Conservation (phyloP, 306 rosid species). For the Sphenostylis stenocarpa region DNA sequence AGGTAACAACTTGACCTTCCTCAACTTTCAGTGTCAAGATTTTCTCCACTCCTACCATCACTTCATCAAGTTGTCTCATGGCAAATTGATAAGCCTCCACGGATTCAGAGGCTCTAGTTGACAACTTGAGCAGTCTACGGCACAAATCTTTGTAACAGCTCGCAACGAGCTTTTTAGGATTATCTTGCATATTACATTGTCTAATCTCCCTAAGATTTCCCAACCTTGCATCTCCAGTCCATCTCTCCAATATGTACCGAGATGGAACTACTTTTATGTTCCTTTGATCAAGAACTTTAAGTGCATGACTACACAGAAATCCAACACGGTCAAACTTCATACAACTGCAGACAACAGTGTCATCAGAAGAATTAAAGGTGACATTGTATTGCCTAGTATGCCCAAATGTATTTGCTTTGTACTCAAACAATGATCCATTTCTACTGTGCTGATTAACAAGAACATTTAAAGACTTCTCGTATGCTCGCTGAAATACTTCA, state of each 20-base stretch:
- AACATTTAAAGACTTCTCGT: slow-evolving; percentile 58
- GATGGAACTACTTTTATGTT: slow-evolving; percentile 64
- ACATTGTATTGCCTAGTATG: slow-evolving; percentile 47
- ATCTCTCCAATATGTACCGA: slow-evolving; percentile 57
- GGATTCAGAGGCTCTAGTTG: slow-evolving; percentile 65
- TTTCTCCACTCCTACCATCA: slow-evolving; percentile 66
- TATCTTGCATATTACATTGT: slow-evolving; percentile 36
- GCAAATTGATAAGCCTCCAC: slow-evolving; percentile 58
- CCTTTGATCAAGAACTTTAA: slow-evolving; percentile 63
- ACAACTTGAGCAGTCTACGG: slow-evolving; percentile 49
- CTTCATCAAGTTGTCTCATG: slow-evolving; percentile 48
- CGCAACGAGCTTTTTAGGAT: slow-evolving; percentile 44
- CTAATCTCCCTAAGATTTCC: slow-evolving; percentile 35
- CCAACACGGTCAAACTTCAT: slow-evolving; percentile 64
- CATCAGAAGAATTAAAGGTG: slow-evolving; percentile 48
- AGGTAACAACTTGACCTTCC: slow-evolving; percentile 49
- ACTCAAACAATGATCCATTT: slow-evolving; percentile 49
- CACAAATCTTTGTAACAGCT: slow-evolving; percentile 61
- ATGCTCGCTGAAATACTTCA: slow-evolving; percentile 63
- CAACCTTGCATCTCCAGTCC: slow-evolving; percentile 60
- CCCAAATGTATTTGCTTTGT: slow-evolving; percentile 55
- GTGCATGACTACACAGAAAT: slow-evolving; percentile 65
- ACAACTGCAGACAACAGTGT: slow-evolving; percentile 59
- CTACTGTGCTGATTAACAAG: slow-evolving; percentile 47
- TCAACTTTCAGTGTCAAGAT: slow-evolving; percentile 42